phyloP scores from a whole-genome alignment of 1,139 yeast species.

The Geotrichum candidum region DNA sequence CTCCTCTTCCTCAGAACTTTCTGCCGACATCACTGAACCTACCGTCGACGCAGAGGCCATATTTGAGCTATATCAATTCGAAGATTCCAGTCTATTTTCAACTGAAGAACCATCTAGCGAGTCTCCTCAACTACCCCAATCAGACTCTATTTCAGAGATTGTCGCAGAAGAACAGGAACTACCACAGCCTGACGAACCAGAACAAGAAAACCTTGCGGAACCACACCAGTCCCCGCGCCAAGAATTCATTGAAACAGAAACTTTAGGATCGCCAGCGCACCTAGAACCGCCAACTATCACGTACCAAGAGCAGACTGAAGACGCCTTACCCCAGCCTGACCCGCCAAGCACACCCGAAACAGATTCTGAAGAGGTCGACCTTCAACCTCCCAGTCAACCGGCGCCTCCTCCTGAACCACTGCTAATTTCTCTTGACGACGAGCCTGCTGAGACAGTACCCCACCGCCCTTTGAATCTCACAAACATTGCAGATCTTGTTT shows the following conservation, averaged over 20 bases:
- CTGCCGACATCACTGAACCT: not conserved
- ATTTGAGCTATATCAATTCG: not conserved
- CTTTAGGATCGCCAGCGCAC: not conserved
- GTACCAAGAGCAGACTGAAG: not conserved
- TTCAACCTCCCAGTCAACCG: not conserved
- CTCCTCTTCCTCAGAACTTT: not conserved
- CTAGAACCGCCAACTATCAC: not conserved
- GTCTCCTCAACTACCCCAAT: not conserved
- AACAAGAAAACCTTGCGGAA: not conserved
- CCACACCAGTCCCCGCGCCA: not conserved
- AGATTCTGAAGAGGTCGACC: not conserved
- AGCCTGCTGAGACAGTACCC: not conserved
- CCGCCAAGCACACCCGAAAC: not conserved
- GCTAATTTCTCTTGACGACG: slow-evolving; percentile 1
- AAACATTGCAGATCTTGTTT: not conserved
- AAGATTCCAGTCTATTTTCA: not conserved
- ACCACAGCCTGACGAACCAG: not conserved
- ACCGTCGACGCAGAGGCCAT: not conserved
- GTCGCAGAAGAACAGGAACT: not conserved
- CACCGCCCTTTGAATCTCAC: not conserved
- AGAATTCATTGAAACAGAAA: not conserved
- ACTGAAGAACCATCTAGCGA: not conserved
- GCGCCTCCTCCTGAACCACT: not conserved
- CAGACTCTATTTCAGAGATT: not conserved
- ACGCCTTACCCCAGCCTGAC: not conserved